Conservation (phyloP, 2,329 filamentous ascomycete genomes). For the Gnomoniopsis sp. region DNA sequence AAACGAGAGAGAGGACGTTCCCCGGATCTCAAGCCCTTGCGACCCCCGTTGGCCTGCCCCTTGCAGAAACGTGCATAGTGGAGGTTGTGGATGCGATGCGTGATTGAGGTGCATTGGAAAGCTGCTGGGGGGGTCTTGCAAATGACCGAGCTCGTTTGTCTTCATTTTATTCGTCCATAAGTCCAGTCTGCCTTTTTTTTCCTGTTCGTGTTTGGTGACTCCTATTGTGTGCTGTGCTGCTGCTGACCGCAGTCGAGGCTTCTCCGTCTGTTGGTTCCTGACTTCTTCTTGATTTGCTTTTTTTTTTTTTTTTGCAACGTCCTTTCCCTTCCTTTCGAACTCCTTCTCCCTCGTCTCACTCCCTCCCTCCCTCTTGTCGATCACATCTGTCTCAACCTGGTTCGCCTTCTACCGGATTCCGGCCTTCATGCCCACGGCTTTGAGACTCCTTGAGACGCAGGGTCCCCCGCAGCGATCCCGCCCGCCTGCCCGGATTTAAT, state of each 20-base stretch:
- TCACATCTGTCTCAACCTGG: constrained; percentile 13
- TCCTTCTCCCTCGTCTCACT: background rate
- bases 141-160: background rate
- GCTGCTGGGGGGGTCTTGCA: background rate
- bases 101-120: background rate
- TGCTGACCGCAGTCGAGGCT: too few relatives aligned
- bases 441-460: constrained; percentile 14
- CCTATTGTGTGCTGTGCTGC: background rate
- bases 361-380: background rate
- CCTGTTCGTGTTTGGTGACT: background rate
- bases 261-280: background rate
- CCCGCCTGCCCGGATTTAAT: background rate
- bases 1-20: background rate
- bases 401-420: constrained; percentile 1
- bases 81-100: background rate
- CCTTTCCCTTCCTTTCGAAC: background rate
- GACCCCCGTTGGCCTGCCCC: background rate
- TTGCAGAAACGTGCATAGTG: background rate
- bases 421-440: constrained; percentile 8
- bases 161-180: background rate
- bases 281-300: background rate
- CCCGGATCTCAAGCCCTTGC: background rate
- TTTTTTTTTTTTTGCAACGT: background rate
- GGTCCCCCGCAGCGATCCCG: background rate
- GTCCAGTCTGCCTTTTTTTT: background rate